Evolutionary conservation across 768 basidiomycete species (phyloP).

Genomic region (Tremella mesenterica): DNA sequence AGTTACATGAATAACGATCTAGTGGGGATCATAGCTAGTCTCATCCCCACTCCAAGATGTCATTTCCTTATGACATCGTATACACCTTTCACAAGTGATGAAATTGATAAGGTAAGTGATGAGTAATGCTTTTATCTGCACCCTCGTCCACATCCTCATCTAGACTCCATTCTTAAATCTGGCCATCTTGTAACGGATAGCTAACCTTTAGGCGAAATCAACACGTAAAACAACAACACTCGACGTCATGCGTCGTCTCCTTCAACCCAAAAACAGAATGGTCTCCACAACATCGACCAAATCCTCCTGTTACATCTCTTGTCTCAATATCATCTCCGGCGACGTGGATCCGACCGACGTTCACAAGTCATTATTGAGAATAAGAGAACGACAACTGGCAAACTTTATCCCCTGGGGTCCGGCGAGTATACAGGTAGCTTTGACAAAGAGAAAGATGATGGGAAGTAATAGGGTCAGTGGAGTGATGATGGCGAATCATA

Average conservation of each 20-base stretch:
- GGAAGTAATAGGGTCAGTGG: conserved; percentile 93
- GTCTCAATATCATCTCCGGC: conserved; percentile 95
- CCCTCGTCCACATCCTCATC: no score
- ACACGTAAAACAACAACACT: conserved; percentile 93
- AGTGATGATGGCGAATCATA: conserved; percentile 97
- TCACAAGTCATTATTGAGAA: conserved; percentile 92
- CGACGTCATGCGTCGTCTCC: conserved; percentile 93
- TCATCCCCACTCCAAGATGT: conserved; percentile 93
- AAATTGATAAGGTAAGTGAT: conserved; percentile 74
- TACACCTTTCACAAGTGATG: conserved; percentile 94
- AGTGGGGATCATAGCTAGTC: conserved; percentile 88
- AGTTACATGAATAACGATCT: conserved; percentile 99
- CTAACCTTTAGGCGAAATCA: conserved; percentile 64
- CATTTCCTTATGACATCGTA: conserved; percentile 99
- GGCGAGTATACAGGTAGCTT: conserved; percentile 91
- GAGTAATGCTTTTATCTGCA: no score
- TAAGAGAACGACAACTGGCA: conserved; percentile 90
- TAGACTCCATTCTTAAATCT: no score
- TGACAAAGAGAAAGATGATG: conserved; percentile 66
- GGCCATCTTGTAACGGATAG: neutral
- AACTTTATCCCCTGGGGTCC: conserved; percentile 99
- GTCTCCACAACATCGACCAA: conserved; percentile 60
- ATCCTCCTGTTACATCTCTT: conserved; percentile 78
- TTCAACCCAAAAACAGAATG: conserved; percentile 98
- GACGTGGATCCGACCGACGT: conserved; percentile 98